Evolutionary conservation across 2,329 filamentous ascomycete species (phyloP).

Genomic region (Emergomyces africanus): DNA sequence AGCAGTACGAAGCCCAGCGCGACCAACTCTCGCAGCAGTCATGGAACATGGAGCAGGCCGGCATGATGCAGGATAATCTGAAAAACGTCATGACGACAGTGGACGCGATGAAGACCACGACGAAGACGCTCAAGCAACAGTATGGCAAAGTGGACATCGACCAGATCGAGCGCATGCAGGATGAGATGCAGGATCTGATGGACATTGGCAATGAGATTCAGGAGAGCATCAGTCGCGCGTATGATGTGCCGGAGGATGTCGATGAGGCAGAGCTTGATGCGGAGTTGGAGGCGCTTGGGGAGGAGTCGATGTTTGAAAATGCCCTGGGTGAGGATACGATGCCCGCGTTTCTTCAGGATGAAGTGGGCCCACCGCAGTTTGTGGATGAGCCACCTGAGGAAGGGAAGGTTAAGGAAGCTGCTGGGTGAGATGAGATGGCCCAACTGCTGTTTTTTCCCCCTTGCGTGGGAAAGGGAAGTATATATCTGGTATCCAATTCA

Average conservation of each 20-base stretch:
- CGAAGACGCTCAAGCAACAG: constrained; percentile 81
- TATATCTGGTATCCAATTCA: not conserved
- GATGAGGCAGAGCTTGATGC: constrained; percentile 95
- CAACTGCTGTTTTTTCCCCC: constrained; percentile 5
- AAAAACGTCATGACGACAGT: constrained; percentile 98
- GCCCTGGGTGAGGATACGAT: constrained; percentile 49
- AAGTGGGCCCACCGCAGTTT: constrained; percentile 69
- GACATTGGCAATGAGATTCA: constrained; percentile 98
- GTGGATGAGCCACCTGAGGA: constrained; percentile 78
- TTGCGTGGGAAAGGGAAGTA: not conserved
- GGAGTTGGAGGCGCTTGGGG: constrained; percentile 84
- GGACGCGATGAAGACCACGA: constrained; percentile 93
- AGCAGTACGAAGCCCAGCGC: constrained; percentile 86
- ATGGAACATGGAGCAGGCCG: constrained; percentile 98
- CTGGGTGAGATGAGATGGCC: constrained; percentile 27
- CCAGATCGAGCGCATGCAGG: constrained; percentile 94
- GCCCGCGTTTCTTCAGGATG: constrained; percentile 81
- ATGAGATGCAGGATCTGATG: constrained; percentile 97
- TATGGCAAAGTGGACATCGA: constrained; percentile 97
- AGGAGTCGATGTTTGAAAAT: constrained; percentile 82
- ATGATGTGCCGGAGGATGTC: constrained; percentile 93
- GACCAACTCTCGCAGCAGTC: constrained; percentile 89
- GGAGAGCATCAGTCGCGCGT: constrained; percentile 79
- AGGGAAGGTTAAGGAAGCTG: constrained; percentile 71
- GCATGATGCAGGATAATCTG: constrained; percentile 97